These are phyloP conservation scores for Rhynchospora pubera DNA, from an alignment of 176 grass and related monocot genomes.

Conservation along the genomic window DNA sequence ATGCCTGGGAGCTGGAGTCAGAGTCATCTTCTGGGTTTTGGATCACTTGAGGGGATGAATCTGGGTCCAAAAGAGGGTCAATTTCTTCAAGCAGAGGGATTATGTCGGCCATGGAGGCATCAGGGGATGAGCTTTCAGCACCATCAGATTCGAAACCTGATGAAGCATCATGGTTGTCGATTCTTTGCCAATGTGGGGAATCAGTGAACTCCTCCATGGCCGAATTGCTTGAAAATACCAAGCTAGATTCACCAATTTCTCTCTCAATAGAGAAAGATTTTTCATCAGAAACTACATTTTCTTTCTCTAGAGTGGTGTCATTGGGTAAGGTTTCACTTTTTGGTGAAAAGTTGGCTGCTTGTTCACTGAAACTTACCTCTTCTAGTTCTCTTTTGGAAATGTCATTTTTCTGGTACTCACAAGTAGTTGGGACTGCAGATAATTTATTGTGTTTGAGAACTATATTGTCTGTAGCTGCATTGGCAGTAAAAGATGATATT, in stretches of 20 bases:
- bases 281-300: slow-evolving; percentile 2
- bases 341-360: slow-evolving; percentile 18
- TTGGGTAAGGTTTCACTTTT: background rate
- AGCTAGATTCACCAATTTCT: slow-evolving; percentile 14
- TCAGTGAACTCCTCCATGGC: slow-evolving; percentile 4
- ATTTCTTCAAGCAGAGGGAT: slow-evolving; percentile 83
- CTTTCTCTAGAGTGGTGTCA: slow-evolving; percentile 6
- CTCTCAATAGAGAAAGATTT: background rate
- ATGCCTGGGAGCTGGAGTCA: slow-evolving; percentile 44
- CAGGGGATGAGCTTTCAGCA: slow-evolving; percentile 65
- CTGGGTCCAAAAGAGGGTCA: slow-evolving; percentile 52
- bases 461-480: slow-evolving; percentile 26
- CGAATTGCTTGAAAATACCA: slow-evolving; percentile 5
- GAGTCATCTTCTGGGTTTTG: slow-evolving; percentile 32
- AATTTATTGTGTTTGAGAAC: slow-evolving; percentile 27
- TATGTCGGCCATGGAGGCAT: slow-evolving; percentile 71
- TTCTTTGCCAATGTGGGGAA: slow-evolving; percentile 50
- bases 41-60: slow-evolving; percentile 21
- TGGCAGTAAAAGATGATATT: slow-evolving; percentile 35
- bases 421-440: slow-evolving; percentile 22
- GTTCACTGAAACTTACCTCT: slow-evolving; percentile 27
- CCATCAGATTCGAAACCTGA: slow-evolving; percentile 72
- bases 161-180: slow-evolving; percentile 46
- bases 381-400: slow-evolving; percentile 19
- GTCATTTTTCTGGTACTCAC: background rate